These are phyloP conservation scores for Didymosphaeria variabile DNA, from an alignment of 2,329 filamentous ascomycete genomes.

Conservation along the genomic window DNA sequence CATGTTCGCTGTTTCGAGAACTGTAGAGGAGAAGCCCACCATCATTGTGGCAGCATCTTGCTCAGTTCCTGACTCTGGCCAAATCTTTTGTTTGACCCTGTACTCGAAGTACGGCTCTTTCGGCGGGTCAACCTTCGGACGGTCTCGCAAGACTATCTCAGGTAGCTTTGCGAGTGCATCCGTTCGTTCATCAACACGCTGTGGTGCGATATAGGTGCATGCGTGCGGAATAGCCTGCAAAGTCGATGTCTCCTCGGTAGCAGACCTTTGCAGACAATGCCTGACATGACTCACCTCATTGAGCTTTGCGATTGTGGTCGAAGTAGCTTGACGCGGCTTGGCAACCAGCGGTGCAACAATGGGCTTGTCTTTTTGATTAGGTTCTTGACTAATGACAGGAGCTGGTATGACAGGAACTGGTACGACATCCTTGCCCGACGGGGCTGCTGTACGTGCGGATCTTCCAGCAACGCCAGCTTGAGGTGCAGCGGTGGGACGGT, in stretches of 20 bases:
- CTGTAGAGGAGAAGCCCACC: constrained; percentile 19
- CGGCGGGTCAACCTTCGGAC: background rate
- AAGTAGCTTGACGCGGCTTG: too few species aligned
- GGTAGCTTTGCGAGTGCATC: background rate
- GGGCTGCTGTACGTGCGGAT: background rate
- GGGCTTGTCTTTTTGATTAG: too few species aligned
- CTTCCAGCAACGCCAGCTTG: background rate
- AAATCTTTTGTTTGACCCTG: constrained; percentile 28
- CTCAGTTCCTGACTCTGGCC: constrained; percentile 18
- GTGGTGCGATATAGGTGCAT: background rate
- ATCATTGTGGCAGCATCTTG: constrained; percentile 6
- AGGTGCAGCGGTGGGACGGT: background rate
- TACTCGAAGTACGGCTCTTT: constrained; percentile 38
- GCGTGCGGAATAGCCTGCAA: background rate
- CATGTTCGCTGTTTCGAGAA: constrained; percentile 27
- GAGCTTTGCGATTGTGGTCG: background rate
- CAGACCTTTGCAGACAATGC: too few species aligned
- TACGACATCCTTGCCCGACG: background rate
- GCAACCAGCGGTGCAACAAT: too few species aligned
- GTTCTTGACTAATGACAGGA: background rate
- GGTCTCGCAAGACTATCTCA: background rate
- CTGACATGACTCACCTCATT: background rate
- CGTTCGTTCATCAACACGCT: background rate
- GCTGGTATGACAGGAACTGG: background rate
- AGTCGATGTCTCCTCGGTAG: background rate